Base-by-base conservation (phyloP, 352 stramenopile species). In the Phytopythium montanum region DNA sequence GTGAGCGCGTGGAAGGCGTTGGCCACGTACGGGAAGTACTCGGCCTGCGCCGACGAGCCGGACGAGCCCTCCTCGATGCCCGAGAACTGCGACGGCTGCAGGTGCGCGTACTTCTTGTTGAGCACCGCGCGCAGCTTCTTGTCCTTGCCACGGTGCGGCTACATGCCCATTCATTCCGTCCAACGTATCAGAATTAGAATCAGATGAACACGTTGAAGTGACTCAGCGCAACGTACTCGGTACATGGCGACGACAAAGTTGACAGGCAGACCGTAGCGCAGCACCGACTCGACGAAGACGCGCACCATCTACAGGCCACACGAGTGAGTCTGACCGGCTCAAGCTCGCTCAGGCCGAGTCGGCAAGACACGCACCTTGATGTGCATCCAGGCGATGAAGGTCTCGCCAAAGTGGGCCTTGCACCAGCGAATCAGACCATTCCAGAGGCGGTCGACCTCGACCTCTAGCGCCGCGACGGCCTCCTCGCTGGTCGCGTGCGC, bases 341-440 rank as follows among this genome's bases (percentile, higher is more conserved):
- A n/a, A 21, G 6, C 36, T 41, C n/a, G 25, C 51, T 19, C 33
- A 12, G 28, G 7, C 23, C 18, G 10, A 21, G 31, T 21, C 54
- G 6, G n/a, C 39, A 13, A 16, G 45, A 51, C 18, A 19, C 66
- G 13, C 16, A 98, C 91, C 87, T 99, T 99, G 64, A 99, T 95
- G 70, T 99, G 96, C 87, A 99, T 98, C 97, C 96, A 99, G 13
- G 95, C 95, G 50, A 98, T 97, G 65, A 98, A 99, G 12, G 94
- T 93, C 73, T 99, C 97, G 67, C 96, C 95, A 73, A 98, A 99
- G 72, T 99, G 97, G 21, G 94, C 96, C 75, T 98, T 98, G 86
- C 97, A 99, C 96, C 96, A 99, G 57, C 96, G 90, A 53, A 97
- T 91, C 56, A 99, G 90, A 8, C 91, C 92, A 39, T 82, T 96